Evolutionary conservation across 495 filamentous ascomycete species (phyloP).

Genomic region (Sordaria brevicollis): DNA sequence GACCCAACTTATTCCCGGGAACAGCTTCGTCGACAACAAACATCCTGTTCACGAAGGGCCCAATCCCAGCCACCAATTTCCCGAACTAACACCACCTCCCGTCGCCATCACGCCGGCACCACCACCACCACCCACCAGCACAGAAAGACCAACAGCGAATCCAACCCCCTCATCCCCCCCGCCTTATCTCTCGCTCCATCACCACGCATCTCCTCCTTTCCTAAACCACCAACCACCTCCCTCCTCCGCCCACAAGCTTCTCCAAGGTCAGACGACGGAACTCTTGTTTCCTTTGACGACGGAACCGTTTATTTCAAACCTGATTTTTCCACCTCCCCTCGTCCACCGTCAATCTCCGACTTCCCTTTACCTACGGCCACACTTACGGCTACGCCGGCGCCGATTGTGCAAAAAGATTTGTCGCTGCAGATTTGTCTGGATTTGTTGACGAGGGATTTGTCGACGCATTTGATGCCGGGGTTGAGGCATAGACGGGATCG

Average conservation of each 20-base stretch:
- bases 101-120: background rate
- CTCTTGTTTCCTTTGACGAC: slow-evolving; percentile 34
- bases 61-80: background rate
- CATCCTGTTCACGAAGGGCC: background rate
- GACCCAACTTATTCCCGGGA: slow-evolving; percentile 7
- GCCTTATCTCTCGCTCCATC: background rate
- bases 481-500: background rate
- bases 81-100: background rate
- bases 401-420: background rate
- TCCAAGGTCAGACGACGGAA: slow-evolving; percentile 32
- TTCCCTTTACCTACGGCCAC: background rate
- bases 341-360: slow-evolving; percentile 1
- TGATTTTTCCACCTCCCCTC: slow-evolving; percentile 23
- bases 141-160: too few relatives aligned
- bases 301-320: slow-evolving; percentile 31
- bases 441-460: slow-evolving; percentile 32
- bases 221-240: slow-evolving; percentile 7
- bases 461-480: slow-evolving; percentile 14
- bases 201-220: background rate
- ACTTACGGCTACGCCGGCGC: background rate
- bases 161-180: too few relatives aligned
- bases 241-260: slow-evolving; percentile 8
- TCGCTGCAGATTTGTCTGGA: slow-evolving; percentile 30
- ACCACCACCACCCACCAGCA: too few relatives aligned
- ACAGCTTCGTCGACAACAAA: background rate